phyloP scores from a whole-genome alignment of 192 early-diverging fungal genomes.

The Obelidium mucronatum region DNA sequence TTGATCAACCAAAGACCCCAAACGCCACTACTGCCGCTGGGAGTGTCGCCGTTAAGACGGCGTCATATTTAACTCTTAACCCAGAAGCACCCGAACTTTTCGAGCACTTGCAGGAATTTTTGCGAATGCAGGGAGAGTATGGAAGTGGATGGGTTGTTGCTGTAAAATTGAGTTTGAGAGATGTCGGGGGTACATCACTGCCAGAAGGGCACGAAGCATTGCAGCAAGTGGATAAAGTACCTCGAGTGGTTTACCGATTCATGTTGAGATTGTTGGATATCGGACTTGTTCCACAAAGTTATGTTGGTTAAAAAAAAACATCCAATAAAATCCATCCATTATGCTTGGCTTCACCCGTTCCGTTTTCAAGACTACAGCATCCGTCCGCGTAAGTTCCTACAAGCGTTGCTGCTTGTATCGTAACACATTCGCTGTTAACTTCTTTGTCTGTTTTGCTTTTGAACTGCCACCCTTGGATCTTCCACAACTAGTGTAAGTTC shows the following conservation, averaged over 20 bases:
- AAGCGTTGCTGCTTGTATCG: no score
- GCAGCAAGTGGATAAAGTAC: background rate
- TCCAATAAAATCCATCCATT: no score
- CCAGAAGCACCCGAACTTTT: background rate
- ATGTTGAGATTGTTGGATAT: conserved; percentile 3
- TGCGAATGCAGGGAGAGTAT: conserved; percentile 22
- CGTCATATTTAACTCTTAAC: background rate
- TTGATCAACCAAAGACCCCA: background rate
- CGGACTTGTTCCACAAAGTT: conserved; percentile 5
- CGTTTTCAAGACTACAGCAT: no score
- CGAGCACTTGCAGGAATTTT: background rate
- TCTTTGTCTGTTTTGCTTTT: no score
- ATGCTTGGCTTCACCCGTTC: no score
- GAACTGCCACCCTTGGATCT: no score
- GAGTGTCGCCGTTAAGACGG: background rate
- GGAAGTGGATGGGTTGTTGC: conserved; percentile 20
- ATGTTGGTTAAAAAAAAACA: no score
- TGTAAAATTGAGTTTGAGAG: background rate
- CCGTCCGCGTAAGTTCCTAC: no score
- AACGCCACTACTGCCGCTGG: background rate
- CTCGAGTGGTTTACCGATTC: conserved; percentile 11
- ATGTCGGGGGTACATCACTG: conserved; percentile 1
- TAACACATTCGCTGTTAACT: no score
- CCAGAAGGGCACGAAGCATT: background rate
- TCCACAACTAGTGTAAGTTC: no score